Conservation (phyloP, 176 grass and related monocot species). For the Hyparrhenia diplandra region DNA sequence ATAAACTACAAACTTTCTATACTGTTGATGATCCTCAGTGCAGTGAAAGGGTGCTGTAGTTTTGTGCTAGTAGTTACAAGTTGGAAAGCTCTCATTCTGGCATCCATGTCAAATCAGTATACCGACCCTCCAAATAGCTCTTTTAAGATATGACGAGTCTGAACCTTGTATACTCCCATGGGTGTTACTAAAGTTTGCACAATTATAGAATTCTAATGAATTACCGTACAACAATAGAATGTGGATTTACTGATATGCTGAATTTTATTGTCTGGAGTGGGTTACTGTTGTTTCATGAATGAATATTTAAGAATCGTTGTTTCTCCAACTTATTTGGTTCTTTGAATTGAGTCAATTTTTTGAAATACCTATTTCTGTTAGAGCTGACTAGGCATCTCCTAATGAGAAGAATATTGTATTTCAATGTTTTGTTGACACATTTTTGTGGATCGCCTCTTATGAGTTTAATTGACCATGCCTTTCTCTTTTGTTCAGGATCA, state of each 20-base stretch:
- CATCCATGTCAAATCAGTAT: not conserved
- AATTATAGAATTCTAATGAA: not conserved
- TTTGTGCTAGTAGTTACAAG: not conserved
- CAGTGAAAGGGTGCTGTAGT: not conserved
- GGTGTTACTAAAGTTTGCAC: not conserved
- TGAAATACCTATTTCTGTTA: no score
- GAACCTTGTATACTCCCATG: not conserved
- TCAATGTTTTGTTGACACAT: not conserved
- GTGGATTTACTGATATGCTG: not conserved
- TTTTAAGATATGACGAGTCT: no score
- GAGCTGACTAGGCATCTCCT: not conserved
- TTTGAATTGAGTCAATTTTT: no score
- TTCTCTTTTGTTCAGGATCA: slow-evolving; percentile 56
- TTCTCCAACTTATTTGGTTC: not conserved
- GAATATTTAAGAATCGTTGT: not conserved
- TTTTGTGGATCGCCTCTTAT: not conserved
- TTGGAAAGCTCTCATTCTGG: not conserved
- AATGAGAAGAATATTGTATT: not conserved
- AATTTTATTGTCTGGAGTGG: not conserved
- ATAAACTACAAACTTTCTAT: not conserved
- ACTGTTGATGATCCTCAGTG: not conserved
- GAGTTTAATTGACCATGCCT: slow-evolving; percentile 15
- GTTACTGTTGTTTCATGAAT: not conserved
- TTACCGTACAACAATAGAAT: not conserved
- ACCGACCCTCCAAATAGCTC: no score